Evolutionary conservation across 805 yeast species (phyloP), one percentile per base, ranked within the genome.

Genomic region (Barnettozyma wickerhamii): DNA sequence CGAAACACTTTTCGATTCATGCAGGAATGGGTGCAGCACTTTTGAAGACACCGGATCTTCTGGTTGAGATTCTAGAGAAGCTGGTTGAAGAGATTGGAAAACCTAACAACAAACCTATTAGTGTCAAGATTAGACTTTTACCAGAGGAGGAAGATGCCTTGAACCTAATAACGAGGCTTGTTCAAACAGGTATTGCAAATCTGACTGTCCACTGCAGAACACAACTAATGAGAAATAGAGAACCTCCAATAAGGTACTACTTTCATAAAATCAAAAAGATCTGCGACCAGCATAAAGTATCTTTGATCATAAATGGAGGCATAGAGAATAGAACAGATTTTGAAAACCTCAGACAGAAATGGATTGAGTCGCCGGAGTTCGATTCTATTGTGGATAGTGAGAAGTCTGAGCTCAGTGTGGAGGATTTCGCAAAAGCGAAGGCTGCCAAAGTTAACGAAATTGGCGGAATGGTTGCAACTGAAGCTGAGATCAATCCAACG

Each of bases 1-100:
- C 99, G 4, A 93, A 91, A 59, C 97, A 89, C 51, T 93, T 93
- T 55, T 84, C 95, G 1, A 73, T 89, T 3, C 99, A 93, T 61
- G 72, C 95, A 0, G 99, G 99, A 1, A 93, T 93, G 98, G 99
- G 99, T 5, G 96, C 98, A 3, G 97, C 96, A 1, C 67, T 93
- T 34, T 67, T 93, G 41, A 68, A 72, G 24, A 86, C 90, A 0
- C 97, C 98, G 0, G 96, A 86, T 33, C 64, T 76, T 29, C 68
- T 93, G 14, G 84, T 82, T 49, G 71, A 72, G 13, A 93, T 93
- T 23, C 64, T 93, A 45, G 62, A 62, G 4, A 72, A 74, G 7
- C 64, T 93, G 36, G 97, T 93, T 2, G 72, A 72, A 19, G 69
- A 88, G 48, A 90, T 93, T 1, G 99, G 99, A 6, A 69, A 62